A percentile compares a stretch with the other conserved stretches of the same genome.
Evolutionary conservation across 140 eudicot genomes (phyloP).

Genomic region (Bidens hawaiensis): DNA sequence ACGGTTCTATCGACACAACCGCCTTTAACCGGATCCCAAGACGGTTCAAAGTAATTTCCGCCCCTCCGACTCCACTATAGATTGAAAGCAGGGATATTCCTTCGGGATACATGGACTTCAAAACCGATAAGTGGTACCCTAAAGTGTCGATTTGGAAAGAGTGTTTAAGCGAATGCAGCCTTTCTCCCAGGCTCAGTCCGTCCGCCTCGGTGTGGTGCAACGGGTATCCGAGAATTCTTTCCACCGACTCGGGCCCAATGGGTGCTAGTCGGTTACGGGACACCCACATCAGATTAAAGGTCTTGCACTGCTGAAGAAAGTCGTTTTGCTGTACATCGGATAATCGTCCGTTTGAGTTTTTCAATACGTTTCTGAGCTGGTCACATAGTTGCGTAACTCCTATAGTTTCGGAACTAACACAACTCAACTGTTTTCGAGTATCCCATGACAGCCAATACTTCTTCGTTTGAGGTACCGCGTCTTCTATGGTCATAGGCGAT

Average conservation of each 20-base stretch:
- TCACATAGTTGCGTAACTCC: slow-evolving; percentile 51
- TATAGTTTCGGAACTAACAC: slow-evolving; percentile 44
- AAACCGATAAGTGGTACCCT: slow-evolving; percentile 63
- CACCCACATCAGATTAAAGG: slow-evolving; percentile 65
- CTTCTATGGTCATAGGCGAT: slow-evolving; percentile 68
- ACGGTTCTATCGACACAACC: slow-evolving; percentile 73
- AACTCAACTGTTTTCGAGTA: slow-evolving; percentile 59
- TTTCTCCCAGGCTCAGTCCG: slow-evolving; percentile 42
- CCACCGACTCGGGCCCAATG: slow-evolving; percentile 60
- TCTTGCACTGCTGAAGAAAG: slow-evolving; percentile 50
- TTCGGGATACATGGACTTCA: slow-evolving; percentile 54
- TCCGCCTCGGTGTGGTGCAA: slow-evolving; percentile 47
- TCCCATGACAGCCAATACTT: slow-evolving; percentile 95
- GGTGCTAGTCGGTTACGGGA: slow-evolving; percentile 53
- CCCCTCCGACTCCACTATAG: slow-evolving; percentile 83
- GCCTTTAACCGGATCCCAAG: slow-evolving; percentile 64
- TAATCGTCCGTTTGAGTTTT: slow-evolving; percentile 41
- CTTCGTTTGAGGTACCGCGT: slow-evolving; percentile 44
- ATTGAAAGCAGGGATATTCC: slow-evolving; percentile 69
- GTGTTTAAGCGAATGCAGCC: slow-evolving; percentile 50
- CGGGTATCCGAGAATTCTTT: slow-evolving; percentile 75
- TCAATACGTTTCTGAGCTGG: slow-evolving; percentile 35
- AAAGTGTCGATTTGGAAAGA: slow-evolving; percentile 74
- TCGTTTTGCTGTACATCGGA: slow-evolving; percentile 53
- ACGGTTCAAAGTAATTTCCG: slow-evolving; percentile 64